Conservation (phyloP, 768 basidiomycete genomes). For the Lactifluus piperatus region DNA sequence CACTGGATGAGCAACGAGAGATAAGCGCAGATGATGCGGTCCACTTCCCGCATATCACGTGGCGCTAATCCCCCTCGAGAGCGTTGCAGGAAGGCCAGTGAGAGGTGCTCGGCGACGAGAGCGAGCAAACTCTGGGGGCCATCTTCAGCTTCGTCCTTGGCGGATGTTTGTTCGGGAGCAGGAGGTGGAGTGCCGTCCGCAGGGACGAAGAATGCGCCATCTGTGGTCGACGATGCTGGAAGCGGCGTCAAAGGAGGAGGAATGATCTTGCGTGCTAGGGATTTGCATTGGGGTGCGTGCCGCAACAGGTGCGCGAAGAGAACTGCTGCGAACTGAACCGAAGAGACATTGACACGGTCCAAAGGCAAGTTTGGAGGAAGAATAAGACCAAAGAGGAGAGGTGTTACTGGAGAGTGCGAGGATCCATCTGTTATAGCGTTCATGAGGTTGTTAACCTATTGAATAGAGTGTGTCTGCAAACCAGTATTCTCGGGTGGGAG, state of each 20-base stretch:
- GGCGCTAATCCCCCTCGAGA: conserved; percentile 58
- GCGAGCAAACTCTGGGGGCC: conserved; percentile 71
- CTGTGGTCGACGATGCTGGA: conserved; percentile 26
- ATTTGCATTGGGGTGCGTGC: conserved; percentile 54
- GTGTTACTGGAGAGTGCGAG: conserved; percentile 44
- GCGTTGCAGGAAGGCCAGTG: conserved; percentile 74
- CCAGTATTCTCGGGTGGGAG: conserved; percentile 42
- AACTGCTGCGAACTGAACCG: conserved; percentile 65
- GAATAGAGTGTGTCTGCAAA: conserved; percentile 26
- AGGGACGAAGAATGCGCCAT: conserved; percentile 61
- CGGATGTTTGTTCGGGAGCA: conserved; percentile 32
- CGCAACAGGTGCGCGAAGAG: conserved; percentile 76
- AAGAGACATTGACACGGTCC: conserved; percentile 46
- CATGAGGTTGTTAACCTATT: conserved; percentile 22
- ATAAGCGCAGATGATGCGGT: conserved; percentile 79
- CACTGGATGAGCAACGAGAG: conserved; percentile 79
- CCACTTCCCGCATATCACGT: conserved; percentile 80
- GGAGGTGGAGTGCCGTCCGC: conserved; percentile 40
- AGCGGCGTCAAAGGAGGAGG: conserved; percentile 31
- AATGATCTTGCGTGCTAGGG: conserved; percentile 53
- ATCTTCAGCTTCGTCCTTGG: conserved; percentile 40
- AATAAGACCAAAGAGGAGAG: conserved; percentile 61
- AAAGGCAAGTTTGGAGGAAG: conserved; percentile 53
- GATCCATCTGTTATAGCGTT: conserved; percentile 21
- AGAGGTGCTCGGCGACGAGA: conserved; percentile 83